Evolutionary conservation across 345 rosid genomes (phyloP).

Genomic region (Noccaea bulbosa): DNA sequence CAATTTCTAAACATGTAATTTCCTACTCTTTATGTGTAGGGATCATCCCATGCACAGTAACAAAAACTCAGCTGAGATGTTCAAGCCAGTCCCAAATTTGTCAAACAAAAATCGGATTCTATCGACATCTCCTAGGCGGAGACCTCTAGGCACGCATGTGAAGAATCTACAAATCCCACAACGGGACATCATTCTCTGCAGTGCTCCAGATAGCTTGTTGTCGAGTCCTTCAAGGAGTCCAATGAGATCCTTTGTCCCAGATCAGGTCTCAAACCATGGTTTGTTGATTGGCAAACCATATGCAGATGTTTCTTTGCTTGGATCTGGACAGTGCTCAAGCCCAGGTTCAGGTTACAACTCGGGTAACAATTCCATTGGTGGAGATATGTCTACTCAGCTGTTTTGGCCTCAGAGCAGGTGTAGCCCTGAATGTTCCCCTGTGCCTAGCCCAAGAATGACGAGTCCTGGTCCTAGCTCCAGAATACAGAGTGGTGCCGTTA

Average conservation of each 20-base stretch:
- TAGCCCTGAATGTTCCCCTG: conserved; percentile 96
- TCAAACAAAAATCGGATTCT: conserved; percentile 50
- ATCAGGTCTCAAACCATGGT: conserved; percentile 69
- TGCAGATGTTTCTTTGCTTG: conserved; percentile 71
- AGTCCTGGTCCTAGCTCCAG: conserved; percentile 98
- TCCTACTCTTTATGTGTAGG: conserved; percentile 53
- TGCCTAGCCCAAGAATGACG: conserved; percentile 93
- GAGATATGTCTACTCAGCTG: conserved; percentile 83
- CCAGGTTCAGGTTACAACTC: conserved; percentile 97
- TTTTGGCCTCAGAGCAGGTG: conserved; percentile 95
- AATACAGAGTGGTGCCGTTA: conserved; percentile 97
- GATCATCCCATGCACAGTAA: conserved; percentile 52
- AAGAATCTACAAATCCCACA: conserved; percentile 72
- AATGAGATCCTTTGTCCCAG: conserved; percentile 68
- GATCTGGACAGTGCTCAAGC: conserved; percentile 98
- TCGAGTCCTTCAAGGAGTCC: conserved; percentile 99
- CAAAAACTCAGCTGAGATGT: conserved; percentile 59
- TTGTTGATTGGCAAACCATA: conserved; percentile 73
- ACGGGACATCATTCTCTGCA: conserved; percentile 57
- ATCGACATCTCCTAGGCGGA: conserved; percentile 69
- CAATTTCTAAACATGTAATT: conserved; percentile 28
- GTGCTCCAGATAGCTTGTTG: conserved; percentile 95
- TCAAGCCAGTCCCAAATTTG: conserved; percentile 59
- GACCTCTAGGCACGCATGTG: conserved; percentile 59
- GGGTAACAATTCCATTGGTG: conserved; percentile 94